Conservation (phyloP, 129 eudicot species). For the Helianthus tuberosus region DNA sequence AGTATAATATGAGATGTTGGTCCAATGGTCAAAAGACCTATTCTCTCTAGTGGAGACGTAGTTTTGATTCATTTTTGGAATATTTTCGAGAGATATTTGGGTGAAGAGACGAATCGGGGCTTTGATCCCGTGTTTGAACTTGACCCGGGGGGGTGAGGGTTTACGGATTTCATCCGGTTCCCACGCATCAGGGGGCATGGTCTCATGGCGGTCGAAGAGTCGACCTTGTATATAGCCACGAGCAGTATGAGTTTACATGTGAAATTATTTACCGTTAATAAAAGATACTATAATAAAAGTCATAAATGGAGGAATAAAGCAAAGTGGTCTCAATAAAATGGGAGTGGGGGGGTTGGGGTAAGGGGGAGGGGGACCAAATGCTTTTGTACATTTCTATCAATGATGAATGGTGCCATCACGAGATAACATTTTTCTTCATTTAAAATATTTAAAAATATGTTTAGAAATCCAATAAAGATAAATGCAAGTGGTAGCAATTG, state of each 20-base stretch:
- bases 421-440: not conserved
- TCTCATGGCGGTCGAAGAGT: no score
- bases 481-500: slow-evolving; percentile 10
- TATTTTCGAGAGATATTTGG: no score
- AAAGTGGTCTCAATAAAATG: slow-evolving; percentile 31
- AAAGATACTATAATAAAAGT: not conserved
- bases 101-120: no score
- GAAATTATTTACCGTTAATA: not conserved
- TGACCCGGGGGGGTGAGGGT: no score
- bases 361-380: slow-evolving; percentile 31
- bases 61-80: no score
- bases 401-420: slow-evolving; percentile 6
- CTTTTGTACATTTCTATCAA: slow-evolving; percentile 27
- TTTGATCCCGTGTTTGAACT: no score
- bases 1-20: no score
- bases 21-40: no score
- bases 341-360: not conserved
- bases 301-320: slow-evolving; percentile 27
- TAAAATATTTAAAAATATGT: not conserved
- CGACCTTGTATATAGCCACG: no score
- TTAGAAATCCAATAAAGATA: not conserved
- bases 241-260: rapidly evolving
- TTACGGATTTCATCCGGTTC: no score
- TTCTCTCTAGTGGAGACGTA: no score
- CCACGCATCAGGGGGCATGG: no score